These are phyloP conservation scores for Fusarium goolgardi DNA, from an alignment of 2,329 filamentous ascomycete species.

Conservation along the genomic window DNA sequence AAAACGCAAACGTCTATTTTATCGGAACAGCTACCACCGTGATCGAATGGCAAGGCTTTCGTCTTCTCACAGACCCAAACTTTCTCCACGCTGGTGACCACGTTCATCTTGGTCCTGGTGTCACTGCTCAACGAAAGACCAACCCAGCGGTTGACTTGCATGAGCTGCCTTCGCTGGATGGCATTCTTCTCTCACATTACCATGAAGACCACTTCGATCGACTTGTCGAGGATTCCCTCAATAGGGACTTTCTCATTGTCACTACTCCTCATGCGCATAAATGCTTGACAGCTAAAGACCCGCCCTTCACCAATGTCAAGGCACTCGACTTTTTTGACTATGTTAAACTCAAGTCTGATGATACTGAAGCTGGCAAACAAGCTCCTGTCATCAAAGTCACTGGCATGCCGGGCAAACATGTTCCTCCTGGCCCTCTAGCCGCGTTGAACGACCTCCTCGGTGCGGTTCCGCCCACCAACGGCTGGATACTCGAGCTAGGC, in stretches of 20 bases:
- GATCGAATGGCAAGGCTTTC: slow-evolving; percentile 63
- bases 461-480: slow-evolving; percentile 71
- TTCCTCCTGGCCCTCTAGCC: slow-evolving; percentile 55
- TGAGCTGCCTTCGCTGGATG: slow-evolving; percentile 68
- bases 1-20: slow-evolving; percentile 59
- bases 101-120: slow-evolving; percentile 73
- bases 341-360: slow-evolving; percentile 45
- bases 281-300: slow-evolving; percentile 59
- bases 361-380: slow-evolving; percentile 46
- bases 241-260: slow-evolving; percentile 68
- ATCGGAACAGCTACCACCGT: slow-evolving; percentile 68
- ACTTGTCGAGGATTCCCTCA: slow-evolving; percentile 54
- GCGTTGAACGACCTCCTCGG: slow-evolving; percentile 55
- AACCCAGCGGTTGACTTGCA: slow-evolving; percentile 71
- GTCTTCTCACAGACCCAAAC: slow-evolving; percentile 70
- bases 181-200: slow-evolving; percentile 72
- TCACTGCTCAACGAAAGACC: slow-evolving; percentile 64
- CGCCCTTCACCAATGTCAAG: slow-evolving; percentile 66
- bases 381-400: slow-evolving; percentile 61
- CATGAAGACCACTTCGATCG: slow-evolving; percentile 64
- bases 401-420: slow-evolving; percentile 73
- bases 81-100: slow-evolving; percentile 75
- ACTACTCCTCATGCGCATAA: slow-evolving; percentile 70
- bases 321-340: slow-evolving; percentile 68
- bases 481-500: slow-evolving; percentile 74